Evolutionary conservation across 768 basidiomycete species (phyloP).

Genomic region (Leucocoprinus sp.): DNA sequence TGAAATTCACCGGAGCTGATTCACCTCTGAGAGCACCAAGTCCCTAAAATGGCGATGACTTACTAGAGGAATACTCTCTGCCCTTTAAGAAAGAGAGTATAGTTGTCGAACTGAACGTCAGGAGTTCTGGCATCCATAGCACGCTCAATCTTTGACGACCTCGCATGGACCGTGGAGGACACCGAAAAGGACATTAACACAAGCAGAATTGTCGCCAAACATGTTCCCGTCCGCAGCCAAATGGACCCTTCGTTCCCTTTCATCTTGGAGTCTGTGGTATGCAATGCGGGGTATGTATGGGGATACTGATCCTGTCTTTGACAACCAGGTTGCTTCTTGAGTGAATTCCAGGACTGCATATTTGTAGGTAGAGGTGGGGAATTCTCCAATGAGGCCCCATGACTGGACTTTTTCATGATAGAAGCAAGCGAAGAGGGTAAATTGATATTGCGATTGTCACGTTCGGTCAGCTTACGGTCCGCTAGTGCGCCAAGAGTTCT

Average conservation of each 20-base stretch:
- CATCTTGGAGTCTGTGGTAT: slow-evolving; percentile 3
- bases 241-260: slow-evolving; percentile 5
- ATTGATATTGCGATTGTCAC: slow-evolving; percentile 3
- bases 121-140: slow-evolving; percentile 21
- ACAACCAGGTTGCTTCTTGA: slow-evolving; percentile 2
- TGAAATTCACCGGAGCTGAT: slow-evolving; percentile 79
- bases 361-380: slow-evolving; percentile 10
- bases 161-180: slow-evolving; percentile 8
- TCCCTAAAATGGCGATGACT: slow-evolving; percentile 16
- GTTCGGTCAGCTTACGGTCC: slow-evolving; percentile 10
- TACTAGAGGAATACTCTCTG: slow-evolving; percentile 70
- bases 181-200: slow-evolving; percentile 11
- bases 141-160: background rate
- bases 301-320: background rate
- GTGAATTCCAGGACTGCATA: background rate
- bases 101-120: slow-evolving; percentile 52
- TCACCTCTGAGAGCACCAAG: background rate
- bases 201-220: slow-evolving; percentile 6
- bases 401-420: slow-evolving; percentile 9
- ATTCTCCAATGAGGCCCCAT: slow-evolving; percentile 7
- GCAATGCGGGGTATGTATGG: background rate
- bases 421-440: slow-evolving; percentile 8
- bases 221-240: slow-evolving; percentile 9
- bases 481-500: background rate
- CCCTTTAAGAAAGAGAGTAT: slow-evolving; percentile 59